Percentiles rank a stretch among this genome's conserved stretches.
phyloP scores from a whole-genome alignment of 305 asterid species.

The Solanum chacoense region DNA sequence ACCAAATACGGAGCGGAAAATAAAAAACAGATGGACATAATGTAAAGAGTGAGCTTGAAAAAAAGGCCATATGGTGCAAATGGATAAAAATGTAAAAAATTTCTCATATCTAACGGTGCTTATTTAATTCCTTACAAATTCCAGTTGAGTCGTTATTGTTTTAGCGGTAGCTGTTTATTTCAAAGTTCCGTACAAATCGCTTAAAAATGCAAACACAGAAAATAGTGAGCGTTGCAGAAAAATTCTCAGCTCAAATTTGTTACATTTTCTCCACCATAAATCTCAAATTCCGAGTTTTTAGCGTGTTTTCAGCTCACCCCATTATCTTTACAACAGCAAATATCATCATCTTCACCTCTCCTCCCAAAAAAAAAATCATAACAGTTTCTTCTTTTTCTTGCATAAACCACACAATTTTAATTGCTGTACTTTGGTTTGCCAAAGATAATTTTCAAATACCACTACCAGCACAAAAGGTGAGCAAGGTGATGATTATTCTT shows the following conservation, averaged over 20 bases:
- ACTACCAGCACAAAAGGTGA: not conserved
- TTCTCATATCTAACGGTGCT: not conserved
- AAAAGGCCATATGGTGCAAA: not conserved
- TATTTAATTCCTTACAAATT: not conserved
- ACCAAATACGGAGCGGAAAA: too few relatives aligned
- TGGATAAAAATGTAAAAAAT: not conserved
- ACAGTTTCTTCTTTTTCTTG: slow-evolving; percentile 3
- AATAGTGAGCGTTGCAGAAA: not conserved
- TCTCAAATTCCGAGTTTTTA: slow-evolving; percentile 20
- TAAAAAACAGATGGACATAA: too few relatives aligned
- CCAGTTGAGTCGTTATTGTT: not conserved
- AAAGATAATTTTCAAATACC: not conserved
- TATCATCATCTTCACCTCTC: slow-evolving; percentile 12
- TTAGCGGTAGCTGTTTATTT: slow-evolving; percentile 16
- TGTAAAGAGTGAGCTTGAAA: not conserved
- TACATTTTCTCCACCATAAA: slow-evolving; percentile 16
- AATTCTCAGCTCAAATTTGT: not conserved
- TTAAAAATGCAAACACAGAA: not conserved
- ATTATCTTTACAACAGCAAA: slow-evolving; percentile 7
- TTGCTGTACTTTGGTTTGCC: slow-evolving; percentile 6
- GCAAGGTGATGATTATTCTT: not conserved
- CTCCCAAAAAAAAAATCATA: not conserved
- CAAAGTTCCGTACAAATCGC: not conserved
- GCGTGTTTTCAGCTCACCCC: slow-evolving; percentile 22
- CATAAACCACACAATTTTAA: slow-evolving; percentile 15